These are phyloP conservation scores for Yarrowia sp. DNA, from an alignment of 805 yeast species.

Conservation along the genomic window DNA sequence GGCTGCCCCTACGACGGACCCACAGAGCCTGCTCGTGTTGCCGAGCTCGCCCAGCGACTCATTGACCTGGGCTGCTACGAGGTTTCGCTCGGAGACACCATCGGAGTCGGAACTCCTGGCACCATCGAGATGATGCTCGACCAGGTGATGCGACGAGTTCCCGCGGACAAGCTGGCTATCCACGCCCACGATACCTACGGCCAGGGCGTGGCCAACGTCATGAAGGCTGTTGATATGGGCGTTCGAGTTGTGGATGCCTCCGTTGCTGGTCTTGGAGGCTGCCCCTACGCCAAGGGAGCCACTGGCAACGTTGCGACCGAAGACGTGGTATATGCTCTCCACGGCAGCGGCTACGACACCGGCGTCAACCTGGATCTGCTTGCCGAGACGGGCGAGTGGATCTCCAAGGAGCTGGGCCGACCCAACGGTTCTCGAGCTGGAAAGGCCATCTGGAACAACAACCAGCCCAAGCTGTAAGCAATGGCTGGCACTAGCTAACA, in stretches of 20 bases:
- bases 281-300: constrained; percentile 41
- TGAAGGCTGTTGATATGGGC: constrained; percentile 38
- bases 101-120: constrained; percentile 39
- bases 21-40: constrained; percentile 36
- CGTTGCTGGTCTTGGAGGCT: constrained; percentile 40
- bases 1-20: constrained; percentile 40
- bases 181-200: constrained; percentile 41
- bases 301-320: constrained; percentile 40
- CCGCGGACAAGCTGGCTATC: constrained; percentile 34
- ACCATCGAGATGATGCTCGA: constrained; percentile 34
- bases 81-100: constrained; percentile 40
- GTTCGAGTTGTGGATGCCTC: constrained; percentile 37
- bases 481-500: no score
- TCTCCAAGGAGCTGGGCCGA: constrained; percentile 32
- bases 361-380: constrained; percentile 36
- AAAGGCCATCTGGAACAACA: constrained; percentile 32
- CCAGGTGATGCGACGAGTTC: constrained; percentile 32
- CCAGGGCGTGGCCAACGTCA: constrained; percentile 39
- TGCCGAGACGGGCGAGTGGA: constrained; percentile 36
- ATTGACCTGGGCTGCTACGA: constrained; percentile 39
- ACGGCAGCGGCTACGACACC: constrained; percentile 37
- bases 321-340: constrained; percentile 37
- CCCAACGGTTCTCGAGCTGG: constrained; percentile 38
- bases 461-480: constrained; percentile 9
- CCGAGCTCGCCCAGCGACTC: constrained; percentile 33